phyloP scores from a whole-genome alignment of 768 basidiomycete species.

The Leucocoprinus sp. region DNA sequence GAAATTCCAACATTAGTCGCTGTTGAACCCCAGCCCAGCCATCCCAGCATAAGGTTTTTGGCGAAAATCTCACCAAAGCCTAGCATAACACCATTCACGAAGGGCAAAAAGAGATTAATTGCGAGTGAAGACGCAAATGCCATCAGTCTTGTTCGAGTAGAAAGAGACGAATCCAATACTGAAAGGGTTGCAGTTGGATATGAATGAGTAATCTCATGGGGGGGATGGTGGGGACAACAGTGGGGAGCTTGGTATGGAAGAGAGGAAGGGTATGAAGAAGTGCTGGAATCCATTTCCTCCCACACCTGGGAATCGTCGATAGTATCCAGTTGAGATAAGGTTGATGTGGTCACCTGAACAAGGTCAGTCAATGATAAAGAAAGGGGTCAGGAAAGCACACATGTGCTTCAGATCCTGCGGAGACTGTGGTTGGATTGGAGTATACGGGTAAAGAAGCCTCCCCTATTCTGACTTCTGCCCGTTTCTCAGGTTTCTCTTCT shows the following conservation, averaged over 20 bases:
- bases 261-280: conserved; percentile 67
- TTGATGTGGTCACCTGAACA: conserved; percentile 12
- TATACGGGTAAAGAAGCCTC: conserved; percentile 8
- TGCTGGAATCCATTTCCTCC: conserved; percentile 61
- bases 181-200: conserved; percentile 52
- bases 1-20: conserved; percentile 27
- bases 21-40: conserved; percentile 42
- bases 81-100: conserved; percentile 92
- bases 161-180: conserved; percentile 62
- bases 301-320: conserved; percentile 52
- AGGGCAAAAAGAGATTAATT: conserved; percentile 80
- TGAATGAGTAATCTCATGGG: conserved; percentile 11
- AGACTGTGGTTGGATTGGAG: conserved; percentile 31
- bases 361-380: background rate
- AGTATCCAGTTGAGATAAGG: conserved; percentile 26
- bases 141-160: conserved; percentile 55
- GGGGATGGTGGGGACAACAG: background rate
- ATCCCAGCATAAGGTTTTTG: conserved; percentile 57
- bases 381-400: background rate
- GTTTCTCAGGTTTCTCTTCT: background rate
- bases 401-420: conserved; percentile 4
- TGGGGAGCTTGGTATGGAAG: conserved; percentile 20
- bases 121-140: conserved; percentile 69
- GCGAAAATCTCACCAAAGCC: conserved; percentile 95
- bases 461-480: background rate